A percentile compares a stretch with the other conserved stretches of the same genome.
Evolutionary conservation across 768 basidiomycete species (phyloP).

Genomic region (Phylloporus sp.): DNA sequence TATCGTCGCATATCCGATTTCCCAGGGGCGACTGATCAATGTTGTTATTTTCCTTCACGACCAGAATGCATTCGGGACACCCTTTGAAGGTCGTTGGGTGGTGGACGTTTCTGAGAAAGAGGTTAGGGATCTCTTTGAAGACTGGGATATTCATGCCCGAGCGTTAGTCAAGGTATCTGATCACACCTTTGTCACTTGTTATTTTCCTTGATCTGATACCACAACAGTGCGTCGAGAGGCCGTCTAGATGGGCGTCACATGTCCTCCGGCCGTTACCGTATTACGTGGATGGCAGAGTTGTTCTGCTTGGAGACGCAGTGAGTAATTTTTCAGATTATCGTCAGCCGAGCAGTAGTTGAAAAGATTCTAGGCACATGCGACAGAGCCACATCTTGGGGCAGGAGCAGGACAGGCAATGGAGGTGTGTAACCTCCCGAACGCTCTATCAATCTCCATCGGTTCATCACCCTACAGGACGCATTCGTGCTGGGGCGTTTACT

Average conservation of each 20-base stretch:
- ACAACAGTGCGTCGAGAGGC: conserved; percentile 31
- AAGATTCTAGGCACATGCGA: conserved; percentile 39
- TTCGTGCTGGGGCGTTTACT: conserved; percentile 19
- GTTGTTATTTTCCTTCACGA: conserved; percentile 30
- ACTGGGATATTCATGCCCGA: conserved; percentile 18
- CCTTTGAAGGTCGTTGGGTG: conserved; percentile 31
- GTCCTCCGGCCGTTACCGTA: conserved; percentile 35
- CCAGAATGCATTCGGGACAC: conserved; percentile 25
- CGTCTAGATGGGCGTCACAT: conserved; percentile 43
- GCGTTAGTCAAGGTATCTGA: conserved; percentile 11
- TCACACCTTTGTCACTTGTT: no score
- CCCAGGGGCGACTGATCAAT: conserved; percentile 34
- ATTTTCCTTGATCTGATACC: neutral
- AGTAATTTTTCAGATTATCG: conserved; percentile 2
- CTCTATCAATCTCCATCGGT: neutral
- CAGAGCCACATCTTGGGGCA: conserved; percentile 43
- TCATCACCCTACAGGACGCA: conserved; percentile 7
- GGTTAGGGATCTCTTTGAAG: conserved; percentile 25
- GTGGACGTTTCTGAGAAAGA: conserved; percentile 30
- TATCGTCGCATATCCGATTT: conserved; percentile 37
- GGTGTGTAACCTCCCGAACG: conserved; percentile 21
- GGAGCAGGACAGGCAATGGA: conserved; percentile 52
- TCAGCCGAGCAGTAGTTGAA: neutral
- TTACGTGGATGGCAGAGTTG: conserved; percentile 37
- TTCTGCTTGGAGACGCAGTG: conserved; percentile 48